Conservation (phyloP, 768 basidiomycete genomes). For the Rhodotorula babjevae region DNA sequence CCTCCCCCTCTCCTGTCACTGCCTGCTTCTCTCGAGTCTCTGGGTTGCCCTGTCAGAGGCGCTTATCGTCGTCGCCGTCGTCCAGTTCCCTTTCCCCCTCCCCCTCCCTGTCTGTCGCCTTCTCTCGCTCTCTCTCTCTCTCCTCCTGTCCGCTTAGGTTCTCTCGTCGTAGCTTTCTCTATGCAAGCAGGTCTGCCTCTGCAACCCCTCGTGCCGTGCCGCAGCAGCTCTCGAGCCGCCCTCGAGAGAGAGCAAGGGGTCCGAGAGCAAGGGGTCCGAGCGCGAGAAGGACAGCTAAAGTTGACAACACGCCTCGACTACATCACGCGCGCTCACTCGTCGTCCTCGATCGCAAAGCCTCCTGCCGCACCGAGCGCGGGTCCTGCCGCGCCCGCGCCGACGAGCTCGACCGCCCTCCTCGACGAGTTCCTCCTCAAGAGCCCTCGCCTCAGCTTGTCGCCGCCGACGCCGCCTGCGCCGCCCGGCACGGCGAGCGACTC, state of each 20-base stretch:
- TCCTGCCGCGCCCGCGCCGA: not conserved
- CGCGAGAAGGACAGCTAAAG: too few relatives aligned
- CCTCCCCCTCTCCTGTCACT: too few relatives aligned
- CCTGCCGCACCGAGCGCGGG: not conserved
- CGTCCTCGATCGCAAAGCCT: constrained; percentile 4
- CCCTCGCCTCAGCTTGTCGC: constrained; percentile 6
- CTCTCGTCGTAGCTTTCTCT: too few relatives aligned
- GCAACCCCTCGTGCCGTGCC: too few relatives aligned
- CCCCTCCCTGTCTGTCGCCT: not conserved
- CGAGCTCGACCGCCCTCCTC: not conserved
- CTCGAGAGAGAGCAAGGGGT: not conserved
- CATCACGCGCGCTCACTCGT: not conserved
- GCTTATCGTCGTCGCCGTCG: not conserved
- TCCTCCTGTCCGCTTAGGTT: not conserved
- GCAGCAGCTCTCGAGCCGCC: too few relatives aligned
- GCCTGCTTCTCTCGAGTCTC: not conserved
- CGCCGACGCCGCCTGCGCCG: not conserved
- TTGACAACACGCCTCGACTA: too few relatives aligned
- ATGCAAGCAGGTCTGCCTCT: not conserved
- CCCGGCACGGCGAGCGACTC: not conserved
- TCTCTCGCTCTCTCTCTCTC: not conserved
- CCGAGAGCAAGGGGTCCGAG: too few relatives aligned
- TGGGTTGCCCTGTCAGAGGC: not conserved
- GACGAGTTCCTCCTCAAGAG: constrained; percentile 25
- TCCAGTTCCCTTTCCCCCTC: too few relatives aligned